These are phyloP conservation scores for Telopea speciosissima DNA, from an alignment of 177 flowering plant species.

Conservation along the genomic window DNA sequence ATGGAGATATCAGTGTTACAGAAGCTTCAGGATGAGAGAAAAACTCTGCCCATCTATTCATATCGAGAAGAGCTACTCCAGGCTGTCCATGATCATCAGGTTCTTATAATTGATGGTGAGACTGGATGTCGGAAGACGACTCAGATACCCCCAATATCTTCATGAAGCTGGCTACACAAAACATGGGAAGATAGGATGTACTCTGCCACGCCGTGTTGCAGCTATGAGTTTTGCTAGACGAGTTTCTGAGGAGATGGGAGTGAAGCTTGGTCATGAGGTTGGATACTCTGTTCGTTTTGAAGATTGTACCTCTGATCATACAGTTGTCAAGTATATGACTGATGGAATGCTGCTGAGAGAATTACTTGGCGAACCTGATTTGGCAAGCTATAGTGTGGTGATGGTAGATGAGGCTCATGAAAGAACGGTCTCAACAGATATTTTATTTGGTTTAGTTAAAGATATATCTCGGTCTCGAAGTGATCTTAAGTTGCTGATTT, in stretches of 20 bases:
- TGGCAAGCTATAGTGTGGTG: slow-evolving; percentile 85
- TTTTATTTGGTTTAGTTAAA: slow-evolving; percentile 91
- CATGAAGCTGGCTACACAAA: slow-evolving; percentile 96
- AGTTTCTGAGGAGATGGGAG: slow-evolving; percentile 97
- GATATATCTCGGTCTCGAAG: slow-evolving; percentile 80
- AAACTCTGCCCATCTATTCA: slow-evolving; percentile 70
- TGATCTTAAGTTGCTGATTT: slow-evolving; percentile 86
- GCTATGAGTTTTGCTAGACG: slow-evolving; percentile 99
- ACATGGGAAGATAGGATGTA: slow-evolving; percentile 90
- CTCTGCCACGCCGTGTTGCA: slow-evolving; percentile 97
- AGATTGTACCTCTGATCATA: slow-evolving; percentile 95
- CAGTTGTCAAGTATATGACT: slow-evolving; percentile 90
- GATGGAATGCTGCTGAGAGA: slow-evolving; percentile 97
- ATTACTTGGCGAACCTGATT: slow-evolving; percentile 92
- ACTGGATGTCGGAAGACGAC: slow-evolving; percentile 38
- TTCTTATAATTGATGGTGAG: slow-evolving; percentile 92
- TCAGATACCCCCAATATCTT: slow-evolving; percentile 99
- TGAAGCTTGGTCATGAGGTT: slow-evolving; percentile 99
- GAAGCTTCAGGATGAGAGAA: slow-evolving; percentile 79
- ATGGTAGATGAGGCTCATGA: slow-evolving; percentile 99
- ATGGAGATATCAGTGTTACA: slow-evolving; percentile 54
- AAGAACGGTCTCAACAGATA: slow-evolving; percentile 92
- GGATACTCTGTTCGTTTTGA: slow-evolving; percentile 98
- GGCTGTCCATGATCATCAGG: slow-evolving; percentile 87
- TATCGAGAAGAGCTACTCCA: slow-evolving; percentile 75